Evolutionary conservation across 306 rosid species (phyloP).

Genomic region (Canavalia ensiformis): DNA sequence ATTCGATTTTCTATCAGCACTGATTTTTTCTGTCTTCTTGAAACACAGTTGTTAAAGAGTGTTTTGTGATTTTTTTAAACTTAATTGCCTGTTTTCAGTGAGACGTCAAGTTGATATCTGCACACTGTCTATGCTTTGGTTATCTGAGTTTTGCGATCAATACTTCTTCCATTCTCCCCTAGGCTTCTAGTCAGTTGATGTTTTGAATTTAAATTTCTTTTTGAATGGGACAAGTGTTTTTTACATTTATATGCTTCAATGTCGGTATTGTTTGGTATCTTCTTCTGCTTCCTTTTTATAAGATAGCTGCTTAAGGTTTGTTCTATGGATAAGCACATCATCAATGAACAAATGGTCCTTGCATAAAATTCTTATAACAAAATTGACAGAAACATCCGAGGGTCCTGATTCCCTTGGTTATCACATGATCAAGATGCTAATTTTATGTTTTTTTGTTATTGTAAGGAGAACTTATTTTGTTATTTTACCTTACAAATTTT

Average conservation of each 20-base stretch:
- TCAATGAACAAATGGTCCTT: conserved; percentile 12
- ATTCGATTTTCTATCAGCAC: conserved; percentile 14
- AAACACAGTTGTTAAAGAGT: background rate
- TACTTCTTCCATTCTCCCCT: conserved; percentile 14
- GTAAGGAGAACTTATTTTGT: conserved; percentile 23
- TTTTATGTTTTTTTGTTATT: conserved; percentile 21
- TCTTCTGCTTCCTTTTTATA: conserved; percentile 19
- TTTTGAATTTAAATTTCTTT: conserved; percentile 31
- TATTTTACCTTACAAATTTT: background rate
- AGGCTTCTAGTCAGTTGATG: conserved; percentile 5
- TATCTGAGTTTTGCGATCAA: conserved; percentile 25
- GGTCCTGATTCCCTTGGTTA: conserved; percentile 30
- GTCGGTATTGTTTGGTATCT: background rate
- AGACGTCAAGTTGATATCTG: conserved; percentile 14
- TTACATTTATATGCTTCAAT: conserved; percentile 29
- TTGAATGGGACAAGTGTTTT: conserved; percentile 25
- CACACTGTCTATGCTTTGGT: background rate
- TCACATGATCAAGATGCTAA: conserved; percentile 14
- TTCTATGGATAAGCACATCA: conserved; percentile 4
- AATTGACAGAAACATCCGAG: background rate
- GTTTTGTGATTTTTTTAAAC: background rate
- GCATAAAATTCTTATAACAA: conserved; percentile 31
- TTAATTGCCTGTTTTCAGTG: background rate
- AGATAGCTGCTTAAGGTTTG: background rate
- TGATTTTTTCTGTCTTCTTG: conserved; percentile 7